Percentiles rank a stretch among this genome's conserved stretches.
Evolutionary conservation across 176 grass and related monocot species (phyloP).

Genomic region (Hordeum marinum): DNA sequence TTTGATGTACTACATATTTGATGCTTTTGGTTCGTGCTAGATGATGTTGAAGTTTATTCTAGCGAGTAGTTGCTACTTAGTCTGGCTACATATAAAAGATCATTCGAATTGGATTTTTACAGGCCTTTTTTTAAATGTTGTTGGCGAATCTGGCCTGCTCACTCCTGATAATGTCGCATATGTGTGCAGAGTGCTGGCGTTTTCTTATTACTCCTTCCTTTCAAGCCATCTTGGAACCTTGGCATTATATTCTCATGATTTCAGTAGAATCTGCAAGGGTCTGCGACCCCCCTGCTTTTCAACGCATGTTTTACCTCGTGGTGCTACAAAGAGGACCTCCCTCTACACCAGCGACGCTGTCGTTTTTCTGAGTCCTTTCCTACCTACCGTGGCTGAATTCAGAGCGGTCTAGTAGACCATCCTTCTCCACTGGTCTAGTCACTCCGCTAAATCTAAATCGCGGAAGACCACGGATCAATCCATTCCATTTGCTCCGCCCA

Average conservation of each 20-base stretch:
- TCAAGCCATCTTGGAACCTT: not conserved
- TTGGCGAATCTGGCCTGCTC: slow-evolving; percentile 82
- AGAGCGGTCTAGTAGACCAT: not conserved
- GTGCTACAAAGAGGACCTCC: not conserved
- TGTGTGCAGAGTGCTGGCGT: slow-evolving; percentile 64
- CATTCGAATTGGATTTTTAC: not conserved
- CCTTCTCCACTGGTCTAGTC: not conserved
- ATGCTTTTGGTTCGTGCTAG: too few relatives aligned
- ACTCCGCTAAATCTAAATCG: not conserved
- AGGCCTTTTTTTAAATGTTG: slow-evolving; percentile 53
- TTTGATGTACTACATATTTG: not conserved
- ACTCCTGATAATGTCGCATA: slow-evolving; percentile 63
- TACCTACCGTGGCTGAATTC: not conserved
- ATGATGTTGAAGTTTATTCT: too few relatives aligned
- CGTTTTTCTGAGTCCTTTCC: not conserved
- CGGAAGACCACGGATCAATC: not conserved
- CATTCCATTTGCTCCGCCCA: too few relatives aligned
- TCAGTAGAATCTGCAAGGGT: not conserved
- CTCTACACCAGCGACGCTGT: not conserved
- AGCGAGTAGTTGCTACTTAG: too few relatives aligned
- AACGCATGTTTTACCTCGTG: not conserved
- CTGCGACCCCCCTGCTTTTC: not conserved
- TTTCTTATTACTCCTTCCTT: not conserved
- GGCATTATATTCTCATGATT: too few relatives aligned
- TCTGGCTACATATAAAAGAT: too few relatives aligned